Conservation (phyloP, 1,284 basidiomycete genomes). For the Cutaneotrichosporon cyanovorans region DNA sequence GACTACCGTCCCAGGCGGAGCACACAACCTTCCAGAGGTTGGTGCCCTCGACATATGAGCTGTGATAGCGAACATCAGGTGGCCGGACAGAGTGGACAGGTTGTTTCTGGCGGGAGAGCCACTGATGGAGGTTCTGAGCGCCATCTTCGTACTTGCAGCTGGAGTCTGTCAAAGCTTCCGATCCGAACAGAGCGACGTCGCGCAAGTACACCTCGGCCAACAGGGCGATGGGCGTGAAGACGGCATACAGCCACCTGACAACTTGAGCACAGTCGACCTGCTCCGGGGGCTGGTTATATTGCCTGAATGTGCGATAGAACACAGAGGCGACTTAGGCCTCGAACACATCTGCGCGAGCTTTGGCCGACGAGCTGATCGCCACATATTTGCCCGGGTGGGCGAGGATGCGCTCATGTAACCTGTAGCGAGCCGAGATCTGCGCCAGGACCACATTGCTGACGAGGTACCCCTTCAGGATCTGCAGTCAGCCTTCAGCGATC, state of each 20-base stretch:
- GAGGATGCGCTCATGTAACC: neutral
- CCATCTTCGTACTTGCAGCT: too few species aligned
- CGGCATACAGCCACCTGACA: conserved; percentile 25
- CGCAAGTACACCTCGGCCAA: conserved; percentile 20
- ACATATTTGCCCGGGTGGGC: too few species aligned
- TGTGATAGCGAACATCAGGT: too few species aligned
- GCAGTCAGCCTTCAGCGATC: neutral
- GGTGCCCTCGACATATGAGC: too few species aligned
- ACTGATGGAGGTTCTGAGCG: too few species aligned
- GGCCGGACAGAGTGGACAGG: too few species aligned
- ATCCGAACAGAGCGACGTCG: neutral
- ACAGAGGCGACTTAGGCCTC: conserved; percentile 39
- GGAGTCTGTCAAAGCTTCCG: neutral
- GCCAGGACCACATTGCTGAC: conserved; percentile 30
- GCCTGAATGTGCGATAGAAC: conserved; percentile 26
- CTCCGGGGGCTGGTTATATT: neutral
- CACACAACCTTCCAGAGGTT: conserved; percentile 3
- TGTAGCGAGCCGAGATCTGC: conserved; percentile 25
- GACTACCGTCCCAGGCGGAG: conserved; percentile 1
- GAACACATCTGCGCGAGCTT: conserved; percentile 29
- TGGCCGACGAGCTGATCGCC: conserved; percentile 6
- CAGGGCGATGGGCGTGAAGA: conserved; percentile 33
- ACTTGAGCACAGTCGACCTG: too few species aligned
- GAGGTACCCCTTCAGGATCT: conserved; percentile 30
- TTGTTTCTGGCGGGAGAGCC: too few species aligned